Conservation (phyloP, 2,329 filamentous ascomycete genomes). For the Aspergillus sp. region DNA sequence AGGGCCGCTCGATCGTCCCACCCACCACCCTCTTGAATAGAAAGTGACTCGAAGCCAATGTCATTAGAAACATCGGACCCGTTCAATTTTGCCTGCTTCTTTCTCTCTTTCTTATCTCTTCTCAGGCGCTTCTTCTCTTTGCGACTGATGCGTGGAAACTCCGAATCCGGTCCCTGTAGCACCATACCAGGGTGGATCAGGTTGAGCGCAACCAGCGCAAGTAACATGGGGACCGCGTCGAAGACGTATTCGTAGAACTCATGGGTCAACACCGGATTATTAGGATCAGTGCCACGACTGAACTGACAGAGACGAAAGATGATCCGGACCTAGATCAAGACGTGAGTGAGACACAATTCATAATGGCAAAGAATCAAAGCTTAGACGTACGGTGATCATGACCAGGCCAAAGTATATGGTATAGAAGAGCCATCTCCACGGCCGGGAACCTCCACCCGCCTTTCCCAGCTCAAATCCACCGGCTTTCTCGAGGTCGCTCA, state of each 20-base stretch:
- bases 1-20: too few relatives aligned
- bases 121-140: slow-evolving; percentile 46
- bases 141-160: slow-evolving; percentile 45
- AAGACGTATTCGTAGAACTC: slow-evolving; percentile 54
- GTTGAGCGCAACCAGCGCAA: slow-evolving; percentile 46
- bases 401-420: slow-evolving; percentile 41
- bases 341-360: background rate
- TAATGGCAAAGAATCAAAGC: background rate
- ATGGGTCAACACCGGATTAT: slow-evolving; percentile 64
- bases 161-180: slow-evolving; percentile 46
- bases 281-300: slow-evolving; percentile 47
- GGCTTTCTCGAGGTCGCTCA: slow-evolving; percentile 24
- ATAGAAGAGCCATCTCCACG: slow-evolving; percentile 33
- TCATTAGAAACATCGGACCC: background rate
- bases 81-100: slow-evolving; percentile 22
- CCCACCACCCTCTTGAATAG: background rate
- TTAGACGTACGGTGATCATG: slow-evolving; percentile 40
- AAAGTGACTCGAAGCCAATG: background rate
- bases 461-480: slow-evolving; percentile 25
- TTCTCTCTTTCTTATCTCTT: slow-evolving; percentile 34
- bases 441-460: slow-evolving; percentile 5
- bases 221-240: slow-evolving; percentile 58
- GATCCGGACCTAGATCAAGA: slow-evolving; percentile 49
- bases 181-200: slow-evolving; percentile 50
- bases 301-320: slow-evolving; percentile 62